Evolutionary conservation across 345 rosid species (phyloP).

Genomic region (Turritis glabra): DNA sequence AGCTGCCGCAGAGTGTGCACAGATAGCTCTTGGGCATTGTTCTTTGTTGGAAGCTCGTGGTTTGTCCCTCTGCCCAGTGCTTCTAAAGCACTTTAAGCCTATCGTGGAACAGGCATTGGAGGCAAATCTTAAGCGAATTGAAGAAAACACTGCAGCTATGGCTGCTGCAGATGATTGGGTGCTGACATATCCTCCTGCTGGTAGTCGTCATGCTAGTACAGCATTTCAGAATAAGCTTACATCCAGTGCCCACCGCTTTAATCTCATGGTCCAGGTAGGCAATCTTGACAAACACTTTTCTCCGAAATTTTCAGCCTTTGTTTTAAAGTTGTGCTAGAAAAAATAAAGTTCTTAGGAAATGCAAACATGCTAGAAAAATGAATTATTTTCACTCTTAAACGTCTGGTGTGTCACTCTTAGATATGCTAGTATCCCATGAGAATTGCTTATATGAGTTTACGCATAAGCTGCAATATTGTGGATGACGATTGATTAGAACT

Average conservation of each 20-base stretch:
- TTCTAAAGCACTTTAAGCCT: constrained; percentile 84
- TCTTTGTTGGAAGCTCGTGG: constrained; percentile 95
- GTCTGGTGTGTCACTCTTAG: background rate
- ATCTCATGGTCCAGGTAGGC: constrained; percentile 97
- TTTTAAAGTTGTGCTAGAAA: background rate
- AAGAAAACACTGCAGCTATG: constrained; percentile 97
- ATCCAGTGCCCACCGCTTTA: constrained; percentile 95
- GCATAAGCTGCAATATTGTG: background rate
- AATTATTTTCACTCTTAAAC: background rate
- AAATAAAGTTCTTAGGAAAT: background rate
- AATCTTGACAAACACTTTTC: constrained; percentile 8
- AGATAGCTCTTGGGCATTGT: constrained; percentile 99
- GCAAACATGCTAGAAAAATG: constrained; percentile 12
- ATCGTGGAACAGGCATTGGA: constrained; percentile 96
- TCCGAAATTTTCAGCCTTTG: constrained; percentile 1
- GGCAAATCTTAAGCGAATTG: constrained; percentile 94
- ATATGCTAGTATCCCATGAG: constrained; percentile 3
- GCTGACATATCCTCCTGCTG: constrained; percentile 63
- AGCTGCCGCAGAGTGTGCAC: constrained; percentile 99
- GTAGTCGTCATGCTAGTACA: constrained; percentile 71
- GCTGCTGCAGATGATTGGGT: constrained; percentile 99
- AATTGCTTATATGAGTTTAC: constrained; percentile 1
- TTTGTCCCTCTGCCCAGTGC: constrained; percentile 89
- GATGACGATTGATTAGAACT: constrained; percentile 7
- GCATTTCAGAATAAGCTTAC: constrained; percentile 89